A percentile compares a stretch with the other conserved stretches of the same genome.
These are phyloP conservation scores for Ophiostoma sp. DNA, from an alignment of 2,329 filamentous ascomycete genomes.

Conservation along the genomic window DNA sequence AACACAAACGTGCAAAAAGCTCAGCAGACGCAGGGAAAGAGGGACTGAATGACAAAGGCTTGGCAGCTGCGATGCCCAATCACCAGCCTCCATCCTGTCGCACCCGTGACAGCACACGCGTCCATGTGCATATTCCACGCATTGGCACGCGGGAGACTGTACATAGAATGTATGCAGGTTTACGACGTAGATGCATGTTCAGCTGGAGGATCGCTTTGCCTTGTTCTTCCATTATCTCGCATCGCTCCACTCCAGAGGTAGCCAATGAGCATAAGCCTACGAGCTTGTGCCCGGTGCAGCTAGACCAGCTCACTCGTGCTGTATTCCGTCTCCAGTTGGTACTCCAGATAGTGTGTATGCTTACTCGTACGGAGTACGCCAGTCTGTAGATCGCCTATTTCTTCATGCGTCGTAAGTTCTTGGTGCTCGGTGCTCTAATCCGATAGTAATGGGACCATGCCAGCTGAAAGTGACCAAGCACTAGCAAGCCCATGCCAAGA, in stretches of 20 bases:
- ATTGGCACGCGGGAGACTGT: too few relatives aligned
- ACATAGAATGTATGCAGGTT: too few relatives aligned
- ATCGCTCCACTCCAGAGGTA: not conserved
- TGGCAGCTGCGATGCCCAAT: not conserved
- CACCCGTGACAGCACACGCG: constrained; percentile 8
- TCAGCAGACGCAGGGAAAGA: too few relatives aligned
- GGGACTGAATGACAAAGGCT: not conserved
- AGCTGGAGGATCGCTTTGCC: not conserved
- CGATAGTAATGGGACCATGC: not conserved
- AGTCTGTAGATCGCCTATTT: not conserved
- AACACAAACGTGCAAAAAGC: not conserved
- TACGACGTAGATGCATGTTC: not conserved
- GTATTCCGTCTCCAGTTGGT: too few relatives aligned
- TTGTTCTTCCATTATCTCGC: not conserved
- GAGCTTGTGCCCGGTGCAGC: not conserved
- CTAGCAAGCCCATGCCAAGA: not conserved
- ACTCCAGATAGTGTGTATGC: too few relatives aligned
- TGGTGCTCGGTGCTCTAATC: not conserved
- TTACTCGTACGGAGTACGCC: too few relatives aligned
- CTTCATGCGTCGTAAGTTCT: not conserved
- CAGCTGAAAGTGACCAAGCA: not conserved
- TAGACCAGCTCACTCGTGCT: not conserved
- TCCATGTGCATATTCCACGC: too few relatives aligned
- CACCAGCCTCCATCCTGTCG: not conserved
- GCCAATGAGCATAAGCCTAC: not conserved